phyloP scores from a whole-genome alignment of 2,329 filamentous ascomycete species.

The Allantophomopsis cytisporea region DNA sequence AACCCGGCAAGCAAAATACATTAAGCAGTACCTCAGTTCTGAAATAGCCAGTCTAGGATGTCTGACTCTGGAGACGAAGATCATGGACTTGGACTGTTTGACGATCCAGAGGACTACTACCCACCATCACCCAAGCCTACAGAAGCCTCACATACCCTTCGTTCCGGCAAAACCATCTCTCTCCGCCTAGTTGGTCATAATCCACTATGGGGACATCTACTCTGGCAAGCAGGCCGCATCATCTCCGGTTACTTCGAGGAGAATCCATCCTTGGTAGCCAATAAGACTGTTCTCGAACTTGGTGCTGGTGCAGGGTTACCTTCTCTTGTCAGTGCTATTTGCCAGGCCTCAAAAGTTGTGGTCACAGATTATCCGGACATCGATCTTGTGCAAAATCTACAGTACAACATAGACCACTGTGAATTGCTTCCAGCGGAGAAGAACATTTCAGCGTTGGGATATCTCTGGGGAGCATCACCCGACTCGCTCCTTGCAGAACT shows the following conservation, averaged over 20 bases:
- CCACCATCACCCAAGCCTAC: constrained; percentile 65
- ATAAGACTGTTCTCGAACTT: constrained; percentile 69
- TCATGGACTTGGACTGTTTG: constrained; percentile 42
- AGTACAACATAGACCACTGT: constrained; percentile 49
- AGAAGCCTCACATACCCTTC: constrained; percentile 55
- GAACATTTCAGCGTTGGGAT: constrained; percentile 49
- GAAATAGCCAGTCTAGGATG: too few relatives aligned
- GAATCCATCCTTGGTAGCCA: constrained; percentile 45
- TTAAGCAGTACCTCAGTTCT: too few relatives aligned
- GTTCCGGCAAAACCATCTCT: constrained; percentile 35
- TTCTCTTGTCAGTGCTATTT: constrained; percentile 60
- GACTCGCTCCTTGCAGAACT: constrained; percentile 33
- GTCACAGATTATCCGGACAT: constrained; percentile 83
- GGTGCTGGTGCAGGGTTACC: constrained; percentile 82
- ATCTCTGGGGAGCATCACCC: constrained; percentile 67
- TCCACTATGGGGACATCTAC: constrained; percentile 76
- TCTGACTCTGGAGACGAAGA: constrained; percentile 6
- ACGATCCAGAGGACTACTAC: constrained; percentile 72
- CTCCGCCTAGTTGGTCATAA: constrained; percentile 77
- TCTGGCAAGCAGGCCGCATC: constrained; percentile 83
- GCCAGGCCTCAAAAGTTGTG: constrained; percentile 58
- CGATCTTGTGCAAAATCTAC: constrained; percentile 70
- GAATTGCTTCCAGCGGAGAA: constrained; percentile 7
- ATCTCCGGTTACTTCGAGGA: constrained; percentile 68
- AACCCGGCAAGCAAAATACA: too few relatives aligned